Percentiles rank a stretch among this genome's conserved stretches.
Evolutionary conservation across 495 filamentous ascomycete species (phyloP).

Genomic region (Umbilicaria muhlenbergii): DNA sequence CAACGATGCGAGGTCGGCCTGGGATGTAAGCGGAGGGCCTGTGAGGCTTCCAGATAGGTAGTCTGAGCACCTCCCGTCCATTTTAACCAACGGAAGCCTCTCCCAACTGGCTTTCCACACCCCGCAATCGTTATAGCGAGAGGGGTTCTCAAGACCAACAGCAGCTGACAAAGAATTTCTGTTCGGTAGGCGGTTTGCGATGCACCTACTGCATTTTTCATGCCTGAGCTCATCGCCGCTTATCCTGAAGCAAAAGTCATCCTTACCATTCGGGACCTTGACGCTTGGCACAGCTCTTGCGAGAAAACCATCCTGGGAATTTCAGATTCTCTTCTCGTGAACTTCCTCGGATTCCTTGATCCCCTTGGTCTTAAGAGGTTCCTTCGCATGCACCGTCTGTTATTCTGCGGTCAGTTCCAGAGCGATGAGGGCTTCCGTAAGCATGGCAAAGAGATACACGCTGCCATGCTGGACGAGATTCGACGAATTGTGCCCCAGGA

Average conservation of each 20-base stretch:
- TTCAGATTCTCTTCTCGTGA: not conserved
- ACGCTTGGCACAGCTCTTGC: constrained; percentile 38
- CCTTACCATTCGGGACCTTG: constrained; percentile 43
- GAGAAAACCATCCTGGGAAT: not conserved
- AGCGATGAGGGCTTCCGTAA: no score
- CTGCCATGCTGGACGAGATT: constrained; percentile 18
- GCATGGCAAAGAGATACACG: not conserved
- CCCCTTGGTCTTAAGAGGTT: not conserved
- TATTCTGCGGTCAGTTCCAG: not conserved
- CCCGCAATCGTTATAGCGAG: no score
- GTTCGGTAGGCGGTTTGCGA: constrained; percentile 39
- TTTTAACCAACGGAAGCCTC: not conserved
- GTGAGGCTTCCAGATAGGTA: no score
- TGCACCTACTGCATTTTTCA: constrained; percentile 49
- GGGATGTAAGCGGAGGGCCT: no score
- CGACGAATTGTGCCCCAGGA: constrained; percentile 29
- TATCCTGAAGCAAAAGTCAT: constrained; percentile 59
- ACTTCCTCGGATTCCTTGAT: not conserved
- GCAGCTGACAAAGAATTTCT: not conserved
- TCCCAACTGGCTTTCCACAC: no score
- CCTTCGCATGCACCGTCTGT: not conserved
- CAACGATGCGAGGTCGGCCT: no score
- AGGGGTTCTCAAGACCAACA: not conserved
- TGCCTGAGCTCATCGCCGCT: constrained; percentile 48
- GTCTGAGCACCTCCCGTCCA: not conserved